Conservation (phyloP, 192 early-diverging fungal genomes). For the Geranomyces variabilis region DNA sequence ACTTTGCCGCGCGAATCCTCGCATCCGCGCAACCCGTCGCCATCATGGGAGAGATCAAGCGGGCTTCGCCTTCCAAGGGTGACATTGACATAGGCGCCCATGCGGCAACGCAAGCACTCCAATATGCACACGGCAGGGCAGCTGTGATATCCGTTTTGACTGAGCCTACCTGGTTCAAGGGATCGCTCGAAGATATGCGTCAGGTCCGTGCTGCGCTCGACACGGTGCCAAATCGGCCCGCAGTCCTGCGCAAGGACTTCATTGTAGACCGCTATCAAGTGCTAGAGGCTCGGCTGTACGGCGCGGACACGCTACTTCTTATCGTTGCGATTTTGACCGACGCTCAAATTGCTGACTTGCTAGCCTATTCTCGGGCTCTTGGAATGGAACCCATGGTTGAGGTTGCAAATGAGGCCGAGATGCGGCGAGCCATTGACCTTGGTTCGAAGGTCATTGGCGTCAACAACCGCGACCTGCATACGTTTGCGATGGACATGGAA, state of each 20-base stretch:
- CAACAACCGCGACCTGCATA: constrained; percentile 97
- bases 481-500: constrained; percentile 91
- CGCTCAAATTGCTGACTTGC: constrained; percentile 63
- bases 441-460: constrained; percentile 93
- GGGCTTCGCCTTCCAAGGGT: constrained; percentile 94
- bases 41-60: constrained; percentile 97
- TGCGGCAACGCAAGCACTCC: constrained; percentile 83
- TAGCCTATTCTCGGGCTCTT: constrained; percentile 73
- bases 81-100: constrained; percentile 81
- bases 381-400: constrained; percentile 99
- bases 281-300: constrained; percentile 88
- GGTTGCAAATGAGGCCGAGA: constrained; percentile 90
- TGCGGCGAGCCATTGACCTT: constrained; percentile 78
- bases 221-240: constrained; percentile 73
- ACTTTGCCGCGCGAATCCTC: constrained; percentile 75
- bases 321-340: constrained; percentile 93
- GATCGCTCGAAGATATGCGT: constrained; percentile 87
- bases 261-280: constrained; percentile 96
- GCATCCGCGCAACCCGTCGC: constrained; percentile 66
- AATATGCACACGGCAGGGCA: constrained; percentile 88
- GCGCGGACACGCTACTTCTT: constrained; percentile 93
- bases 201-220: constrained; percentile 78
- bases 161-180: constrained; percentile 99
- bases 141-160: constrained; percentile 96
- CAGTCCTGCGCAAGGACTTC: constrained; percentile 97